These are phyloP conservation scores for Chrysochromulina tobinii DNA, from an alignment of 78 protist genomes.

Conservation along the genomic window DNA sequence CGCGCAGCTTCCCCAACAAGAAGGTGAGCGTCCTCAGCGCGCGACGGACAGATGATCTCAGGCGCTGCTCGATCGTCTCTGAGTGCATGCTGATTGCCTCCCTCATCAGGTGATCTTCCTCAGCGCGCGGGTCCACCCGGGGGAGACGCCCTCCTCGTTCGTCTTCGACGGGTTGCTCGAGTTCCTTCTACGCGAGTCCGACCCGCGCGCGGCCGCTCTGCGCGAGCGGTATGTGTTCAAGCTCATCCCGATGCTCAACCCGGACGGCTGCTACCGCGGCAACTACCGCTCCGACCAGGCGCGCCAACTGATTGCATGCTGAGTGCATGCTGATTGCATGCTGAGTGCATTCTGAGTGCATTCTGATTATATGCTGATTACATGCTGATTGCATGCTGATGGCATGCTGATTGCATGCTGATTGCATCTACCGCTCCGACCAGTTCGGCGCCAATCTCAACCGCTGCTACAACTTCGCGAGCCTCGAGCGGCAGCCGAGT, in stretches of 20 bases:
- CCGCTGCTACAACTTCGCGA: background rate
- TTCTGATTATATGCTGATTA: too few species aligned
- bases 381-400: too few species aligned
- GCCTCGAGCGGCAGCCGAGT: background rate
- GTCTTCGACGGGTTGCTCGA: slow-evolving; percentile 18
- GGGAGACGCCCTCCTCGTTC: slow-evolving; percentile 48
- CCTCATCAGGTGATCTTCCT: background rate
- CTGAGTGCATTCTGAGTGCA: too few species aligned
- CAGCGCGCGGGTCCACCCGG: slow-evolving; percentile 61
- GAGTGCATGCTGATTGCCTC: too few species aligned
- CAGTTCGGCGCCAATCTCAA: slow-evolving; percentile 49
- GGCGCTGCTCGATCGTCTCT: too few species aligned
- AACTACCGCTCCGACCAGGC: background rate
- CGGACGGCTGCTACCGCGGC: slow-evolving; percentile 57
- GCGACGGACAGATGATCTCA: too few species aligned
- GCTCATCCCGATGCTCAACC: slow-evolving; percentile 40
- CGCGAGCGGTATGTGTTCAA: slow-evolving; percentile 32
- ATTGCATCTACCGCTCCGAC: background rate
- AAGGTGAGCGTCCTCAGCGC: background rate
- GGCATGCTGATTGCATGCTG: too few species aligned
- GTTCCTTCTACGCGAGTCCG: slow-evolving; percentile 5
- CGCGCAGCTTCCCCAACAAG: background rate
- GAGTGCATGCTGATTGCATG: too few species aligned
- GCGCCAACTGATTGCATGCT: too few species aligned
- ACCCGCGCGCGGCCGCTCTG: slow-evolving; percentile 30